phyloP scores from a whole-genome alignment of 225 moss, liverwort and hornwort genomes.

The Antitrichia curtipendula region DNA sequence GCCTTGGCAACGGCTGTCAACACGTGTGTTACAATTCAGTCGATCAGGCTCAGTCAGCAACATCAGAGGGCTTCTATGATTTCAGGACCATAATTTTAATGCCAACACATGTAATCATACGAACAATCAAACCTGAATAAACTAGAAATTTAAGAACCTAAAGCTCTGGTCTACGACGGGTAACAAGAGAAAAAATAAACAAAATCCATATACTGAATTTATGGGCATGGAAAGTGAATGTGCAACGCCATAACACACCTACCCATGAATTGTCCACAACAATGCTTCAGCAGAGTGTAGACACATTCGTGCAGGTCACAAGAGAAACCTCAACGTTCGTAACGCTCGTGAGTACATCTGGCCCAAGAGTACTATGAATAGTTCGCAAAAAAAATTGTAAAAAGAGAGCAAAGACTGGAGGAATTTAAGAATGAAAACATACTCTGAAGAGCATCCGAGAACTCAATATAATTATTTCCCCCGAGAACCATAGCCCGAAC shows the following conservation, averaged over 20 bases:
- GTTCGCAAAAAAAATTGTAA: background rate
- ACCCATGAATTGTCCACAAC: background rate
- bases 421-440: slow-evolving; percentile 4
- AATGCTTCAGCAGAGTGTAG: background rate
- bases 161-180: background rate
- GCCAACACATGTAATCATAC: background rate
- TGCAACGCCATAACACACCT: background rate
- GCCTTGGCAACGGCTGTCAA: slow-evolving; percentile 66
- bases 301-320: background rate
- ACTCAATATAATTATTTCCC: slow-evolving; percentile 50
- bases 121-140: background rate
- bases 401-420: background rate
- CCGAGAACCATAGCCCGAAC: slow-evolving; percentile 12
- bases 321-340: background rate
- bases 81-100: background rate
- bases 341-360: background rate
- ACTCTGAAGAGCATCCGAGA: slow-evolving; percentile 82
- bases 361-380: background rate
- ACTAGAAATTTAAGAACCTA: background rate
- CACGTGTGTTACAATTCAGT: background rate
- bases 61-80: background rate
- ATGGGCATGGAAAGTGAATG: background rate
- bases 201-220: background rate
- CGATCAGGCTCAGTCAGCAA: background rate
- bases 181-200: background rate